Evolutionary conservation across 768 basidiomycete species (phyloP), one percentile per base, ranked within the genome.

Genomic region (Vararia minispora): DNA sequence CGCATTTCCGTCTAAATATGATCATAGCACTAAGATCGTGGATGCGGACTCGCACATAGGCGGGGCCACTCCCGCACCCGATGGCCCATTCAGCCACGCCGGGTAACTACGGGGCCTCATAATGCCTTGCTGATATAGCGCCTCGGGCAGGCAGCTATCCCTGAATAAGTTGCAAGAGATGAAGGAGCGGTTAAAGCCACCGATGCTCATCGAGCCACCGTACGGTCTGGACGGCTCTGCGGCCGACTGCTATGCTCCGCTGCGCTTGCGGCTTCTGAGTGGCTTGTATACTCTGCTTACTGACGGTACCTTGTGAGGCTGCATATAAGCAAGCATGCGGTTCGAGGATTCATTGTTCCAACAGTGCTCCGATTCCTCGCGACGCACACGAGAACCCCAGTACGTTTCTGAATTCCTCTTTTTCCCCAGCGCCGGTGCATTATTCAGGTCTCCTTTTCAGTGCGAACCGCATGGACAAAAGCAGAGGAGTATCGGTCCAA

Each of bases 121-220:
- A 39, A 52, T 76, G 23, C 87, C 88, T 1, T 82, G 78, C 40
- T 39, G 6, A 37, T 17, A 24, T 11, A 28, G 20, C 28, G 25
- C 24, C 4, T n/a, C 33, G 78, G 82, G 81, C 30, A 85, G 85
- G n/a, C 83, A 85, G 50, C 79, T 80, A 0, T 86, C 83, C 52
- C 62, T 76, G 3, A 82, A 88, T 52, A 89, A 89, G 53, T 54
- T 82, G 3, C 68, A 86, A 18, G 63, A 66, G n/a, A 88, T 84
- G 0, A 47, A 59, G 0, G 83, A 83, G 51, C 68, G 75, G n/a
- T 78, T 79, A 0, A 68, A 77, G 0, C 70, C 70, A 12, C 72
- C 78, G 0, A 71, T 78, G 62, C 64, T 85, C 3, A 62, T 90
- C 12, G 87, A 91, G 35, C 76, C 83, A 0, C 85, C 87, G 0